A percentile compares a stretch with the other conserved stretches of the same genome.
Conservation (phyloP, 1,139 yeast species). For the Scheffersomyces cryptocercus region DNA sequence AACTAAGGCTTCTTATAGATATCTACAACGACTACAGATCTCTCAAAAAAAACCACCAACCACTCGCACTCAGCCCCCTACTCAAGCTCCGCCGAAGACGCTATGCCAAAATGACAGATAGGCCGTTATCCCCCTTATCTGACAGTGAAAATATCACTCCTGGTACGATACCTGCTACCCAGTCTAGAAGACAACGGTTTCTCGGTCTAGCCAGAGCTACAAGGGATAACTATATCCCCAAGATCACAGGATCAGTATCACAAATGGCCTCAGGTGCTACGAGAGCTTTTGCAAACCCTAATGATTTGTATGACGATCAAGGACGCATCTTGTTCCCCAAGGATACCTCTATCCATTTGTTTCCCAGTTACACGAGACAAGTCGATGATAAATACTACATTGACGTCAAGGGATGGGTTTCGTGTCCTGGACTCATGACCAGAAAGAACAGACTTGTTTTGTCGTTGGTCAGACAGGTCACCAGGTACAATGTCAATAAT, state of each 20-base stretch:
- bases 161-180: not conserved
- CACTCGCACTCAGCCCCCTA: conserved; percentile 1
- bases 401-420: conserved; percentile 73
- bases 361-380: conserved; percentile 65
- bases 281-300: conserved; percentile 31
- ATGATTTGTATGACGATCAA: conserved; percentile 30
- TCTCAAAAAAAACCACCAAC: conserved; percentile 8
- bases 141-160: not conserved
- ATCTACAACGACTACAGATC: conserved; percentile 27
- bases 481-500: conserved; percentile 39
- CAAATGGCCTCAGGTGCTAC: conserved; percentile 50
- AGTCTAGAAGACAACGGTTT: conserved; percentile 35
- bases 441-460: conserved; percentile 70
- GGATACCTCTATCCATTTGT: conserved; percentile 43
- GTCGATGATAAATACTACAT: conserved; percentile 44
- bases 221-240: conserved; percentile 59
- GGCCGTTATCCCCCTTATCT: not conserved
- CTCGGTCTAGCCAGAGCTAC: conserved; percentile 56
- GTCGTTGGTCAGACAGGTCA: conserved; percentile 69
- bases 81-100: conserved; percentile 4
- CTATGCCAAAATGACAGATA: conserved; percentile 5
- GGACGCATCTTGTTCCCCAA: conserved; percentile 38
- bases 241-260: conserved; percentile 47
- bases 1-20: conserved; percentile 18
- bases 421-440: conserved; percentile 67